A percentile compares a stretch with the other conserved stretches of the same genome.
Evolutionary conservation across 805 yeast species (phyloP).

Genomic region (Candida tallmaniae): DNA sequence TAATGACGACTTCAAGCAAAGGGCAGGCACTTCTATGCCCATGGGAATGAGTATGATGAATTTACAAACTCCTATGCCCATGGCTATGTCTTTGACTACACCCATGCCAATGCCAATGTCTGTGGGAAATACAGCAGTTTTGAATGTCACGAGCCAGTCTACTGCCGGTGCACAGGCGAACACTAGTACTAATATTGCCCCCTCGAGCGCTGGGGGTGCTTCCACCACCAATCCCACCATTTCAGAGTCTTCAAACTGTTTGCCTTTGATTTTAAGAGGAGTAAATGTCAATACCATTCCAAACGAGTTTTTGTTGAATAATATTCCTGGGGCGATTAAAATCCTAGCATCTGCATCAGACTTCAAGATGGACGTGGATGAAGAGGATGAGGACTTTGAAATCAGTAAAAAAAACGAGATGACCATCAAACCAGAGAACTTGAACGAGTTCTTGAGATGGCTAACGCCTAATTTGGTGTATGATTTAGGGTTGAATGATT

Average conservation of each 20-base stretch:
- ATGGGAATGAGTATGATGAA: slow-evolving; percentile 3
- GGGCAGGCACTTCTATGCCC: slow-evolving; percentile 2
- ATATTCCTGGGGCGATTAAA: slow-evolving; percentile 18
- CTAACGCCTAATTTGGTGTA: slow-evolving; percentile 40
- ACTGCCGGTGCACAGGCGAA: neutral
- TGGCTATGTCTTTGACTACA: slow-evolving; percentile 5
- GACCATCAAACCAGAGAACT: slow-evolving; percentile 20
- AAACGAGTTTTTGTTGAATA: slow-evolving; percentile 38
- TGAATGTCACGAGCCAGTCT: neutral
- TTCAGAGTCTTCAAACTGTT: slow-evolving; percentile 49
- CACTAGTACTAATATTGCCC: neutral
- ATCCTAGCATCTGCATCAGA: slow-evolving; percentile 17
- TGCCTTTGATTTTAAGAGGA: slow-evolving; percentile 64
- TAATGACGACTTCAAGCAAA: slow-evolving; percentile 10
- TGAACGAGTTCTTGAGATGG: slow-evolving; percentile 33
- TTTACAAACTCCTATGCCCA: slow-evolving; percentile 4
- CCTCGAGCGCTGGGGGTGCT: neutral
- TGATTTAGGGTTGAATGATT: slow-evolving; percentile 26
- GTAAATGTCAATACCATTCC: slow-evolving; percentile 65
- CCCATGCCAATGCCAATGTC: neutral
- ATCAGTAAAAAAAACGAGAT: slow-evolving; percentile 25
- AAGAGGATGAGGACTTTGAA: slow-evolving; percentile 30
- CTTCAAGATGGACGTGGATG: slow-evolving; percentile 33
- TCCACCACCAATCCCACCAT: slow-evolving; percentile 2
- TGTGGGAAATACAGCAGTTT: neutral